Evolutionary conservation across 2,329 filamentous ascomycete species (phyloP), one percentile per base, ranked within the genome.

Genomic region (Pyrenophora tritici-repentis): DNA sequence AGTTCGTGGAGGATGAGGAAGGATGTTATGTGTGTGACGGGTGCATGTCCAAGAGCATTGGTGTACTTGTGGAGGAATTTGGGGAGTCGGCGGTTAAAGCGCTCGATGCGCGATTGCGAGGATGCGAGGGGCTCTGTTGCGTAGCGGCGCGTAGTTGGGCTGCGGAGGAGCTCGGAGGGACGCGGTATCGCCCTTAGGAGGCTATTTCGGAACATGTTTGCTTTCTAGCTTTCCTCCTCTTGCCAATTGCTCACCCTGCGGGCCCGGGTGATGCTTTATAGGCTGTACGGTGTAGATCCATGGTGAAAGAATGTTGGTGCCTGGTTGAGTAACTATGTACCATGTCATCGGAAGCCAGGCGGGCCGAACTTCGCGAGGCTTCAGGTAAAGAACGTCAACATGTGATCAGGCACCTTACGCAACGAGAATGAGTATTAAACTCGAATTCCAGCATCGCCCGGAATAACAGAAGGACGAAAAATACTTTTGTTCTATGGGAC

Each of bases 1-100:
- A 97, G 71, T 74, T 99, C 94, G 77, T 99, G 94, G 0, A 99
- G 81, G 33, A 97, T 78, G 9, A 97, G 79, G 72, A 99, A 99
- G 0, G 93, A 87, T 1, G 88, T 84, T 35, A 96, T 80, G 75
- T 97, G 91, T 1, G 90, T 90, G 37, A 91, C 74, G 0, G 94
- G 94, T 1, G 91, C 91, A 47, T 83, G 80, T 50, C 86, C 84
- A 3, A 99, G 83, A 0, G 85, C 84, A 1, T 78, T 74, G 0
- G 89, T 86, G 76, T 91, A 90, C 44, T 78, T 81, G 50, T 84
- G 88, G 10, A 95, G 80, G 54, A 85, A 86, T 4, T 68, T 76
- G 2, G 90, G 91, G 33, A 79, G 72, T 39, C 76, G 73, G 7
- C 68, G 61, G 39, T 73, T 73, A 59, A 73, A 63, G 56, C 69